Conservation (phyloP, 768 basidiomycete species). For the Cystobasidiopsis lactophilus region DNA sequence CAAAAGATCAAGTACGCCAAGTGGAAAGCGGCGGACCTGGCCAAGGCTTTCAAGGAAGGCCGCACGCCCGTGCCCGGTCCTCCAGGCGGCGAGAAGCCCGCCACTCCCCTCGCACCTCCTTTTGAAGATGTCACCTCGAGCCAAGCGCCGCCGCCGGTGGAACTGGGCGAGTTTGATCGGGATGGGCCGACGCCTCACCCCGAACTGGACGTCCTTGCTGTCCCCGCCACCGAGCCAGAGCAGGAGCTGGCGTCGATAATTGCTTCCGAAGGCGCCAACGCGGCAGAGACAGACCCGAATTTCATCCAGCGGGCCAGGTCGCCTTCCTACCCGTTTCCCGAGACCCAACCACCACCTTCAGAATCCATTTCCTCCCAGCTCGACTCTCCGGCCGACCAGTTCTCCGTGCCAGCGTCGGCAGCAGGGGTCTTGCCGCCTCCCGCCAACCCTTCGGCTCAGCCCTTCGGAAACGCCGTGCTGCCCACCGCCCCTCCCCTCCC, state of each 20-base stretch:
- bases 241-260: background rate
- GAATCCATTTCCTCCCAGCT: too few species aligned
- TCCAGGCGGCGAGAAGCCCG: slow-evolving; percentile 28
- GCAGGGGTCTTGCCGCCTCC: background rate
- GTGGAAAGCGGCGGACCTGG: slow-evolving; percentile 92
- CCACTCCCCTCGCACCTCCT: background rate
- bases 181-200: background rate
- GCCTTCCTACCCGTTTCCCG: background rate
- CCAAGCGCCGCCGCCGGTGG: too few species aligned
- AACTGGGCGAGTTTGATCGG: too few species aligned
- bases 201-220: background rate
- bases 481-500: too few species aligned
- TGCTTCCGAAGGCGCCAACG: too few species aligned
- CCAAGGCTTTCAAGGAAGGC: slow-evolving; percentile 86
- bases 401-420: too few species aligned
- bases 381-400: too few species aligned
- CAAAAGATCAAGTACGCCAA: slow-evolving; percentile 83
- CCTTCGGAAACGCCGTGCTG: too few species aligned
- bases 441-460: background rate
- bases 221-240: too few species aligned
- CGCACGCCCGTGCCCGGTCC: slow-evolving; percentile 60
- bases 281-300: background rate
- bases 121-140: slow-evolving; percentile 11
- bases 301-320: background rate
- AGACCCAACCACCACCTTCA: background rate